phyloP scores from a whole-genome alignment of 1,139 yeast species.

The Eremothecium gossypii region DNA sequence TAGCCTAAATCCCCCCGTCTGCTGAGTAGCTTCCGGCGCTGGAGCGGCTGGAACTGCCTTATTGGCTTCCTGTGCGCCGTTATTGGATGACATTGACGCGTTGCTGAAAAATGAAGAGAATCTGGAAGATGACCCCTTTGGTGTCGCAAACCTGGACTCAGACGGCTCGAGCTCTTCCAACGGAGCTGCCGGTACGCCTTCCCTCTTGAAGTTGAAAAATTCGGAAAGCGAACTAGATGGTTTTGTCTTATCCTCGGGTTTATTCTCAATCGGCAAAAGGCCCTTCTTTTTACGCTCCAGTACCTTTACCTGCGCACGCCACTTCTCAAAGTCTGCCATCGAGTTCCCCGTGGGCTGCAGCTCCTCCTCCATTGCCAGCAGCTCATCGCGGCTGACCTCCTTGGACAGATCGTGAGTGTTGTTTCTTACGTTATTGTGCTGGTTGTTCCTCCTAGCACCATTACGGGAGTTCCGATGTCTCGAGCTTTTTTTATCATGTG shows the following conservation, averaged over 20 bases:
- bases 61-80: constrained; percentile 2
- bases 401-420: constrained; percentile 1
- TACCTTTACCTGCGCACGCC: constrained; percentile 55
- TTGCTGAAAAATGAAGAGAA: constrained; percentile 28
- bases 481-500: constrained; percentile 8
- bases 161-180: constrained; percentile 11
- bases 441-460: constrained; percentile 9
- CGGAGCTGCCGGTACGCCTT: constrained; percentile 6
- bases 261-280: constrained; percentile 5
- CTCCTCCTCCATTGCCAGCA: constrained; percentile 27
- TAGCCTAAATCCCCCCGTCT: constrained; percentile 23
- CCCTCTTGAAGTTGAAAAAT: constrained; percentile 21
- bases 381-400: constrained; percentile 16
- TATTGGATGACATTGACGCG: constrained; percentile 8
- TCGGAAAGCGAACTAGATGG: constrained; percentile 25
- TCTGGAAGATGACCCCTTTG: constrained; percentile 25
- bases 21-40: constrained; percentile 8
- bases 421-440: constrained; percentile 12
- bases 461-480: constrained; percentile 9
- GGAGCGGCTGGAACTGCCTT: constrained; percentile 1
- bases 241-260: constrained; percentile 6
- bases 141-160: constrained; percentile 10
- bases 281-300: constrained; percentile 49
- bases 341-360: constrained; percentile 39
- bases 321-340: constrained; percentile 61